A percentile compares a stretch with the other conserved stretches of the same genome.
Conservation (phyloP, 495 filamentous ascomycete species). For the Trichoderma reesei region DNA sequence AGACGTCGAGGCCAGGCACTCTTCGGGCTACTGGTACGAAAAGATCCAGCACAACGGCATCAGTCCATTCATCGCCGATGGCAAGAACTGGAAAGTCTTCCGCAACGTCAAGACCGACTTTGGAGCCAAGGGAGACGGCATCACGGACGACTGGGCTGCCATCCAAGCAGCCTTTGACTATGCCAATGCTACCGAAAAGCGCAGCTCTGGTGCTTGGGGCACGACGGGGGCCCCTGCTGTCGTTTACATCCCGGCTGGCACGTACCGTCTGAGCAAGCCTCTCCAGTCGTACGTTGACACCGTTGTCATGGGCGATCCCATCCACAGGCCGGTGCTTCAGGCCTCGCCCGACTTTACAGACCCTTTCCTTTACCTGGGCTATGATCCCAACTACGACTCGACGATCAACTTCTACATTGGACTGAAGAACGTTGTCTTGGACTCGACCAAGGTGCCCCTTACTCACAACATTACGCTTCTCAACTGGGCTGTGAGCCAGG, state of each 20-base stretch:
- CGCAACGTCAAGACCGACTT: constrained; percentile 55
- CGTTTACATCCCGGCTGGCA: constrained; percentile 40
- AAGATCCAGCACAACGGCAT: constrained; percentile 24
- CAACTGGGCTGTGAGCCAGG: constrained; percentile 56
- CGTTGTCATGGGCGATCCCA: constrained; percentile 49
- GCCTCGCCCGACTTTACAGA: constrained; percentile 49
- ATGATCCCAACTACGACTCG: constrained; percentile 30
- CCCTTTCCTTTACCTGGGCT: constrained; percentile 47
- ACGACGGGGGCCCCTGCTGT: constrained; percentile 40
- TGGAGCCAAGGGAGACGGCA: constrained; percentile 73
- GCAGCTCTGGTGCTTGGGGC: constrained; percentile 26
- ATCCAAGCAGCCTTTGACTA: constrained; percentile 46
- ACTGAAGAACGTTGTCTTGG: constrained; percentile 60
- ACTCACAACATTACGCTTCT: constrained; percentile 28
- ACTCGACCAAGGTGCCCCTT: constrained; percentile 50
- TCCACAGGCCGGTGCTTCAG: constrained; percentile 50
- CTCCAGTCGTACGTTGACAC: constrained; percentile 37
- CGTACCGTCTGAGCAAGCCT: constrained; percentile 31
- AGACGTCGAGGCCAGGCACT: not conserved
- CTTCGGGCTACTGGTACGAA: constrained; percentile 22
- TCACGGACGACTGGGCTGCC: constrained; percentile 55
- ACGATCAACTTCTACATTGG: constrained; percentile 67
- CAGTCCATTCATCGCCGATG: constrained; percentile 28
- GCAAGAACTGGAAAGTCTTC: constrained; percentile 41
- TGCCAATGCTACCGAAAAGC: constrained; percentile 16